Evolutionary conservation across 169 alveolate genomes (phyloP), one percentile per base, ranked within the genome.

Genomic region (Plasmodium billcollinsi): DNA sequence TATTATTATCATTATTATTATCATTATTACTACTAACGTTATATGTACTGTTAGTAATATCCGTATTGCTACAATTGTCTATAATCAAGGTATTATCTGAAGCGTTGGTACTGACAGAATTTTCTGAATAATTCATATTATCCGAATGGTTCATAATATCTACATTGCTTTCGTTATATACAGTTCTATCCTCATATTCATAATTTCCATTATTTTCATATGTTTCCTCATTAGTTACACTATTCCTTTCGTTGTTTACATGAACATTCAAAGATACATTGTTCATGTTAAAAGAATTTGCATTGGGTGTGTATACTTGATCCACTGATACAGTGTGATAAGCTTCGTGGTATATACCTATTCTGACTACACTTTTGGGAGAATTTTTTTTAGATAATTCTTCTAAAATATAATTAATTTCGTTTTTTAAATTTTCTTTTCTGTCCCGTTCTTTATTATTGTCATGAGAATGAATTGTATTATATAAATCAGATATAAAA

Each of bases 361-460:
- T 26, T 20, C 71, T 49, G 1, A 56, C 15, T 54, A 50, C 21
- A n/a, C 54, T 56, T 21, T 49, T 58, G 12, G 21, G 54, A 3
- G n/a, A 52, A 50, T 14, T 72, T 72, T 21, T 72, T 33, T 18
- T 56, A 72, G 24, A 54, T 6, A 67, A 72, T 29, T 29, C 56
- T 56, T 72, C 85, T 50, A 72, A 54, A 72, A 72, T 72, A 29
- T 72, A 50, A 56, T 54, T 67, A 12, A 72, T 72, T 29, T 72
- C 85, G 6, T 50, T 72, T 72, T 72, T 72, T 26, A 72, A 52
- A 1, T 56, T 20, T 72, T 72, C 69, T 26, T 56, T 72, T 72
- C 66, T 14, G 18, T 14, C n/a, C n/a, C 66, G 1, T 18, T 14
- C 49, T 6, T 56, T 72, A 6, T 29, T 58, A 21, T 54, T 14